Evolutionary conservation across 768 basidiomycete genomes (phyloP).

Genomic region (Russula virescens): DNA sequence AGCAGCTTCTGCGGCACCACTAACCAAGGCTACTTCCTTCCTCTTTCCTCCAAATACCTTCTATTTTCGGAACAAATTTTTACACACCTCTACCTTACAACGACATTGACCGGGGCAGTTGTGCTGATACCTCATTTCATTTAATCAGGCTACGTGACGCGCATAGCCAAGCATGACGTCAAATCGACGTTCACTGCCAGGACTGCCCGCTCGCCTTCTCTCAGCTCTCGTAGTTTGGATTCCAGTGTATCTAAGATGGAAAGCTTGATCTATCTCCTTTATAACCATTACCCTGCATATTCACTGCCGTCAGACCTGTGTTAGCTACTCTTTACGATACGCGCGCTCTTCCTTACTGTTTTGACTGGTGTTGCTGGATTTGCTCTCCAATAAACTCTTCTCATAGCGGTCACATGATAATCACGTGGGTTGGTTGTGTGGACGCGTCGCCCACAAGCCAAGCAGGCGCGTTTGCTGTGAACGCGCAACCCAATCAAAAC

Average conservation of each 20-base stretch:
- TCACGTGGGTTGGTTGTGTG: background rate
- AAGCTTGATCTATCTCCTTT: conserved; percentile 14
- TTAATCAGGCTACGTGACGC: conserved; percentile 7
- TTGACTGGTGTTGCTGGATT: background rate
- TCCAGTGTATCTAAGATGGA: conserved; percentile 12
- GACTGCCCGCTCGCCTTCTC: background rate
- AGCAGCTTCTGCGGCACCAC: background rate
- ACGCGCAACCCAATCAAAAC: background rate
- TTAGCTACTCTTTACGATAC: conserved; percentile 14
- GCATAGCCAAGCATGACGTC: background rate
- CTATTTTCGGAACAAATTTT: background rate
- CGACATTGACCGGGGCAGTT: conserved; percentile 3
- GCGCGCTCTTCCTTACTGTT: background rate
- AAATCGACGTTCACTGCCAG: background rate
- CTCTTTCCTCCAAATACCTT: background rate
- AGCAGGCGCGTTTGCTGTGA: background rate
- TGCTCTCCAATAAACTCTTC: background rate
- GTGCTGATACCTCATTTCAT: conserved; percentile 19
- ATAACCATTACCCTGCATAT: conserved; percentile 16
- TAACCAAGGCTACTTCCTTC: background rate
- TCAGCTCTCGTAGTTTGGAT: conserved; percentile 2
- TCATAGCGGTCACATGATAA: conserved; percentile 17
- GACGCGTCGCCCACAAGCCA: background rate
- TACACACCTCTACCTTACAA: conserved; percentile 9
- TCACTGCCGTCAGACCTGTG: conserved; percentile 1